These are phyloP conservation scores for Patellifolia procumbens DNA, from an alignment of 179 eudicot species.

Conservation along the genomic window DNA sequence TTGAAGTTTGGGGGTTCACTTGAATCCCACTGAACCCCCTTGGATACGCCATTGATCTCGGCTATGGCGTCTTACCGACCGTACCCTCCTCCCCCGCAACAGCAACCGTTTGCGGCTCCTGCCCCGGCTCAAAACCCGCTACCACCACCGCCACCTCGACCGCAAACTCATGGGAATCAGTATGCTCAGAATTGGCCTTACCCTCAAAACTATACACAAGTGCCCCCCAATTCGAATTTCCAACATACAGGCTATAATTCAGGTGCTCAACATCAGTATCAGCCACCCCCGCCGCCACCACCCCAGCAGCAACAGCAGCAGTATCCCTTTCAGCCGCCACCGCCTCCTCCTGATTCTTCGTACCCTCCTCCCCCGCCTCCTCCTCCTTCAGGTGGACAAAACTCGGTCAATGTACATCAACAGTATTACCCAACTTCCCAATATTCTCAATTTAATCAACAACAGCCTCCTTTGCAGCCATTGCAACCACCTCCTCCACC, in stretches of 20 bases:
- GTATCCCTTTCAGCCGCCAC: slow-evolving; percentile 56
- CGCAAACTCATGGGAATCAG: slow-evolving; percentile 52
- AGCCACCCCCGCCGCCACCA: slow-evolving; percentile 30
- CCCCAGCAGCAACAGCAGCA: slow-evolving; percentile 51
- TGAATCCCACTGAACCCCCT: too few species aligned
- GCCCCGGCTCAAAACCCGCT: slow-evolving; percentile 47
- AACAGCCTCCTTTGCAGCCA: slow-evolving; percentile 43
- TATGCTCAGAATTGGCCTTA: slow-evolving; percentile 59
- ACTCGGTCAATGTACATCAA: slow-evolving; percentile 33
- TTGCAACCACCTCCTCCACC: slow-evolving; percentile 62
- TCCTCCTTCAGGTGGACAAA: slow-evolving; percentile 33
- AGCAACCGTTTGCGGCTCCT: slow-evolving; percentile 47
- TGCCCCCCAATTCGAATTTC: slow-evolving; percentile 39
- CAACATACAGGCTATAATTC: slow-evolving; percentile 42
- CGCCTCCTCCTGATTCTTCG: slow-evolving; percentile 69
- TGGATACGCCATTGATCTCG: neutral
- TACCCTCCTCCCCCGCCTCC: slow-evolving; percentile 73
- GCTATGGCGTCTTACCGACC: slow-evolving; percentile 76
- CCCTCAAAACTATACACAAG: slow-evolving; percentile 46
- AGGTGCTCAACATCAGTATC: slow-evolving; percentile 39
- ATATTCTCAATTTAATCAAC: slow-evolving; percentile 71
- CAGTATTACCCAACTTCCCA: slow-evolving; percentile 82
- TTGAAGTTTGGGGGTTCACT: too few species aligned
- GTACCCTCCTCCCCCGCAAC: slow-evolving; percentile 53
- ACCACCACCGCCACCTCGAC: slow-evolving; percentile 43